Evolutionary conservation across 805 yeast species (phyloP).

Genomic region (Ogataea glucozyma): DNA sequence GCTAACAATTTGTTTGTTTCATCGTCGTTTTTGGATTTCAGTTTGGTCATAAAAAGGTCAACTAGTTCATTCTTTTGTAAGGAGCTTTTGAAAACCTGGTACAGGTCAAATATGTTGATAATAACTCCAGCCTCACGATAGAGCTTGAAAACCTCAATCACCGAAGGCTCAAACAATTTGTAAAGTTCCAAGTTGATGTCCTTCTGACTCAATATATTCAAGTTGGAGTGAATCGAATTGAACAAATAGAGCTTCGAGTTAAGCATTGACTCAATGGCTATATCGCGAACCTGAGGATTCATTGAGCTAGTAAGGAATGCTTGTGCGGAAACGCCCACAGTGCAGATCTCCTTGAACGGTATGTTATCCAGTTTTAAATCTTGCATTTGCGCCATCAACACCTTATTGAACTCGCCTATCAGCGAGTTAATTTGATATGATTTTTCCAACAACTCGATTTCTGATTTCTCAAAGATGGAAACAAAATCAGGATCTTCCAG

Average conservation of each 20-base stretch:
- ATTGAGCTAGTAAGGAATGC: constrained; percentile 38
- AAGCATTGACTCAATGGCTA: constrained; percentile 41
- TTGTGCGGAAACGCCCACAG: constrained; percentile 30
- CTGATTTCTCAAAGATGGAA: constrained; percentile 19
- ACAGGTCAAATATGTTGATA: constrained; percentile 39
- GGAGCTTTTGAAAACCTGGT: constrained; percentile 38
- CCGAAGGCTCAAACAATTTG: constrained; percentile 46
- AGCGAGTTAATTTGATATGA: constrained; percentile 13
- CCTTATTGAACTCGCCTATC: constrained; percentile 19
- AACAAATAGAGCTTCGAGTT: constrained; percentile 38
- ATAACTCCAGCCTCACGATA: constrained; percentile 77
- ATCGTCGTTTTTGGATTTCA: constrained; percentile 1
- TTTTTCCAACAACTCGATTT: constrained; percentile 7
- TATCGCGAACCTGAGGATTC: constrained; percentile 45
- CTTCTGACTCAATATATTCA: constrained; percentile 10
- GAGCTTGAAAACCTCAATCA: constrained; percentile 60
- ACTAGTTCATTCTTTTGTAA: constrained; percentile 22
- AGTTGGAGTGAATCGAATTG: constrained; percentile 28
- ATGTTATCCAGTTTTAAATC: constrained; percentile 29
- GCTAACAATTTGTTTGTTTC: constrained; percentile 1
- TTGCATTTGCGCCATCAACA: constrained; percentile 21
- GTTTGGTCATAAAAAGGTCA: constrained; percentile 14
- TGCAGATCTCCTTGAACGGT: constrained; percentile 44
- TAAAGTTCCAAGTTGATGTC: constrained; percentile 32
- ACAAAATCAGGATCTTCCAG: constrained; percentile 28